Evolutionary conservation across 23 red algal species (phyloP).

Genomic region (Chondrus crispus): DNA sequence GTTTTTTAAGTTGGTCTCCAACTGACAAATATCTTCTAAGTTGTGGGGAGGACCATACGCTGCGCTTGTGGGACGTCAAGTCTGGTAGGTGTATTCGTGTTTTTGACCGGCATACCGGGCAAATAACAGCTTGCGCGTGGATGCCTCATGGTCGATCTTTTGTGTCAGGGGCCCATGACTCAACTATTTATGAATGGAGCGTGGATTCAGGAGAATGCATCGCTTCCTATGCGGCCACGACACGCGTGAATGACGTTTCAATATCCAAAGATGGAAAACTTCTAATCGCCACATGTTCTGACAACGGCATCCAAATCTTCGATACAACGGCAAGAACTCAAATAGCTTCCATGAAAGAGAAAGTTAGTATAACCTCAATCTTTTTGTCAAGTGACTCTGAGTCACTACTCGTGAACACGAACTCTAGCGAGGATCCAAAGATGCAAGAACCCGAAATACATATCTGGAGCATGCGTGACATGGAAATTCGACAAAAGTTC

Average conservation of each 20-base stretch:
- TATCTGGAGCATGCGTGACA: constrained; percentile 78
- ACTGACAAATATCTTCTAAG: constrained; percentile 75
- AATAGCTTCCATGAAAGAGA: constrained; percentile 54
- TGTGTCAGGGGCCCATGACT: constrained; percentile 70
- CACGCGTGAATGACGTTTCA: constrained; percentile 76
- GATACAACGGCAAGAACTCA: constrained; percentile 31
- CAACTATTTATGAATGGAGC: constrained; percentile 66
- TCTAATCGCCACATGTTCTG: constrained; percentile 72
- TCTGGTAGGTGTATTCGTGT: constrained; percentile 53
- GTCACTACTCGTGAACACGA: constrained; percentile 74
- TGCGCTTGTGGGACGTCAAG: constrained; percentile 81
- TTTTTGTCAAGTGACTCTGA: constrained; percentile 67
- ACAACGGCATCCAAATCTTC: constrained; percentile 75
- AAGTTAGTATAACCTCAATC: constrained; percentile 71
- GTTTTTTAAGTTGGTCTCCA: constrained; percentile 83
- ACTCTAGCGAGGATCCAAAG: constrained; percentile 38
- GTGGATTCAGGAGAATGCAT: constrained; percentile 17
- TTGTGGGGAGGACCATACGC: constrained; percentile 61
- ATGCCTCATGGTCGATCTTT: constrained; percentile 76
- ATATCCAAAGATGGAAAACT: constrained; percentile 48
- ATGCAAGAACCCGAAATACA: constrained; percentile 84
- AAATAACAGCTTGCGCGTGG: constrained; percentile 91
- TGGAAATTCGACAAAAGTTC: constrained; percentile 45
- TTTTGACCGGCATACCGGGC: constrained; percentile 68
- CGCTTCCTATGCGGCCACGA: constrained; percentile 14